Percentiles rank a stretch among this genome's conserved stretches.
Conservation (phyloP, 169 alveolate genomes). For the Plasmodium adleri region DNA sequence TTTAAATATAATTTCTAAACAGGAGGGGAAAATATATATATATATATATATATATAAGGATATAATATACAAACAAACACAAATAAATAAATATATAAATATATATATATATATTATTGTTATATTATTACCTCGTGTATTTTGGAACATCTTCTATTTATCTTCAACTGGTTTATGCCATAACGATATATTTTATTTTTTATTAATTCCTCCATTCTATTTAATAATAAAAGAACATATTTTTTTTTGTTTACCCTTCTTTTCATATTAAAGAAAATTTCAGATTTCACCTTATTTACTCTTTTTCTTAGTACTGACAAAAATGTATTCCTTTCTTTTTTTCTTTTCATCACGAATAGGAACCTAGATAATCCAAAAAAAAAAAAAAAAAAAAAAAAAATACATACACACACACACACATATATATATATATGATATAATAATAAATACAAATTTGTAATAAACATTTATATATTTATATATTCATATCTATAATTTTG, state of each 20-base stretch:
- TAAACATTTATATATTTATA: too few species aligned
- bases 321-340: slow-evolving; percentile 16
- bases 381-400: background rate
- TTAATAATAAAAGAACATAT: slow-evolving; percentile 1
- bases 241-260: slow-evolving; percentile 24
- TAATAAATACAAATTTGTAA: background rate
- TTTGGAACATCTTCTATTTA: slow-evolving; percentile 1
- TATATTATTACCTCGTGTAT: slow-evolving; percentile 31
- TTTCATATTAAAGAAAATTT: slow-evolving; percentile 29
- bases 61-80: background rate
- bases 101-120: background rate
- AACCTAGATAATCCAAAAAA: slow-evolving; percentile 5
- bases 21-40: background rate
- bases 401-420: background rate
- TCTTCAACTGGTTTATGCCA: slow-evolving; percentile 8
- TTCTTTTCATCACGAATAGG: background rate
- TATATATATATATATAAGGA: background rate
- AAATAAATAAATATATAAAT: background rate
- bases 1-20: slow-evolving; percentile 24
- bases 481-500: too few species aligned
- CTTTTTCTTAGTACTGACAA: slow-evolving; percentile 6
- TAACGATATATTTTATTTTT: slow-evolving; percentile 10
- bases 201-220: slow-evolving; percentile 19
- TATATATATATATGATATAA: background rate
- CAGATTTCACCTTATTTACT: slow-evolving; percentile 25